phyloP scores from a whole-genome alignment of 2,329 filamentous ascomycete genomes.

The Scedosporium apiospermum region DNA sequence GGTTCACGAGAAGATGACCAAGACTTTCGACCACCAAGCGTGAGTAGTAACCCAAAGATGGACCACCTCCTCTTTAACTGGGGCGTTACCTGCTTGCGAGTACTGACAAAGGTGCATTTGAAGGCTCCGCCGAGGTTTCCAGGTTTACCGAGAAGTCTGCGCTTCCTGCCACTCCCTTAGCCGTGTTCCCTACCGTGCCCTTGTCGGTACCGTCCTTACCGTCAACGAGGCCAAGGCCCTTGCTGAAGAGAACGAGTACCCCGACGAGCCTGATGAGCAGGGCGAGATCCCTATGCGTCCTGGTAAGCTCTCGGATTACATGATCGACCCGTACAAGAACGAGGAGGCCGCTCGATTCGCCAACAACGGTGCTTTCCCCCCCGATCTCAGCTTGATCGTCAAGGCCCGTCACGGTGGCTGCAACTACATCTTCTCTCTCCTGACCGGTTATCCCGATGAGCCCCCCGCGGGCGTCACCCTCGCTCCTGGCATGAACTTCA shows the following conservation, averaged over 20 bases:
- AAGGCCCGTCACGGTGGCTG: conserved; percentile 97
- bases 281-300: conserved; percentile 97
- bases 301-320: conserved; percentile 97
- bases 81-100: conserved; percentile 6
- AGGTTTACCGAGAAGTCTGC: conserved; percentile 98
- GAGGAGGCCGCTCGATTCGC: conserved; percentile 95
- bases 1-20: conserved; percentile 85
- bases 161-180: conserved; percentile 92
- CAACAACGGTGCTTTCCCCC: conserved; percentile 96
- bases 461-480: conserved; percentile 81
- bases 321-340: conserved; percentile 94
- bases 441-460: conserved; percentile 97
- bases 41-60: conserved; percentile 43
- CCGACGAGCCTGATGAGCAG: conserved; percentile 94
- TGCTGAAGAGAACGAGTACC: conserved; percentile 98
- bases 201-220: conserved; percentile 87
- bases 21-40: conserved; percentile 96
- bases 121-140: conserved; percentile 96
- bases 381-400: conserved; percentile 94
- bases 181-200: conserved; percentile 84
- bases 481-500: conserved; percentile 93
- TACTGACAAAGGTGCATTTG: conserved; percentile 6
- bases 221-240: conserved; percentile 96
- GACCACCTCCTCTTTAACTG: not conserved
- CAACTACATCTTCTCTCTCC: conserved; percentile 95